phyloP scores from a whole-genome alignment of 225 moss, liverwort and hornwort species.

The Polytrichum formosum region DNA sequence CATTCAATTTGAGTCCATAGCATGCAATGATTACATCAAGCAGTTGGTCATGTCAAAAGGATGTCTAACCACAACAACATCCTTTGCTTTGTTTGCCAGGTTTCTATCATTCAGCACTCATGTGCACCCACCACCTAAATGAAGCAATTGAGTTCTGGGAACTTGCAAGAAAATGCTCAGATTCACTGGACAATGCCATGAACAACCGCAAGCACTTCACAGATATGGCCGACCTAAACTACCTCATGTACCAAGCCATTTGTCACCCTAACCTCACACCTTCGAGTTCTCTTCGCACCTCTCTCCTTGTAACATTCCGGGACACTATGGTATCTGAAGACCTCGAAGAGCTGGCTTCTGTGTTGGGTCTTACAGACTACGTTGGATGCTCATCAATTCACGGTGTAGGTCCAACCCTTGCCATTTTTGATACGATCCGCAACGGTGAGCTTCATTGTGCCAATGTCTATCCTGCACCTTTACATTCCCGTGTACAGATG shows the following conservation, averaged over 20 bases:
- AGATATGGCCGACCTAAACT: slow-evolving; percentile 97
- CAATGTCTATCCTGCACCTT: slow-evolving; percentile 75
- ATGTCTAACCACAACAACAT: no score
- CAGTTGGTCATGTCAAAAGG: no score
- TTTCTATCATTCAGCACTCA: slow-evolving; percentile 92
- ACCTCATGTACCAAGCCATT: slow-evolving; percentile 94
- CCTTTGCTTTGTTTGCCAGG: slow-evolving; percentile 29
- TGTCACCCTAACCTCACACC: slow-evolving; percentile 82
- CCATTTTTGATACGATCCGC: slow-evolving; percentile 76
- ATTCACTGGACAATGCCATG: slow-evolving; percentile 61
- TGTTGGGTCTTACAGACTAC: slow-evolving; percentile 73
- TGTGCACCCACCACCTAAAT: slow-evolving; percentile 77
- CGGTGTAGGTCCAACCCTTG: slow-evolving; percentile 85
- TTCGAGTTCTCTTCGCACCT: slow-evolving; percentile 77
- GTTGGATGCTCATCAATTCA: slow-evolving; percentile 95
- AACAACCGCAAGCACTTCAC: slow-evolving; percentile 95
- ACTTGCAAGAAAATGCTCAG: slow-evolving; percentile 67
- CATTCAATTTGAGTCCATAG: no score
- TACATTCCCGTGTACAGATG: slow-evolving; percentile 84
- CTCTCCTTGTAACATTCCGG: slow-evolving; percentile 73
- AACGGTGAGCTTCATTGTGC: slow-evolving; percentile 85
- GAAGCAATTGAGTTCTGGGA: slow-evolving; percentile 86
- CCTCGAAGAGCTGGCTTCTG: slow-evolving; percentile 37
- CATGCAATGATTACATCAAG: no score
- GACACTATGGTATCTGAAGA: slow-evolving; percentile 56